Evolutionary conservation across 2,329 filamentous ascomycete genomes (phyloP).

Genomic region (Aphanoascus verrucosus): DNA sequence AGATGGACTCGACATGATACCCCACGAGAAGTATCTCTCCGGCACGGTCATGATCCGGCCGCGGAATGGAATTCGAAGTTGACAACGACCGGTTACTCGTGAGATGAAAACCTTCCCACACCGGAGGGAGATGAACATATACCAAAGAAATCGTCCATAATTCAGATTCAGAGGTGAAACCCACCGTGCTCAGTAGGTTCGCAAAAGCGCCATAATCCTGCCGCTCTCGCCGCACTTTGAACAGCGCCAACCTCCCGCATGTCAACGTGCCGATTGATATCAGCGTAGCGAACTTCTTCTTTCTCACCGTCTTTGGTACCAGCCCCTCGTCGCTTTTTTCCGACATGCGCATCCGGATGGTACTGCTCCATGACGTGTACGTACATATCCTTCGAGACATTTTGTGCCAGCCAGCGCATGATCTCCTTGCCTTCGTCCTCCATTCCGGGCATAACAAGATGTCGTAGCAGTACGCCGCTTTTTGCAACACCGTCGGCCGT

Average conservation of each 20-base stretch:
- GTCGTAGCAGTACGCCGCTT: slow-evolving; percentile 61
- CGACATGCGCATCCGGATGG: slow-evolving; percentile 67
- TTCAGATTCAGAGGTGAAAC: slow-evolving; percentile 33
- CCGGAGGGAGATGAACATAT: not conserved
- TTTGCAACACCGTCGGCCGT: slow-evolving; percentile 72
- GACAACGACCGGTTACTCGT: too few species aligned
- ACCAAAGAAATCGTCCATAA: not conserved
- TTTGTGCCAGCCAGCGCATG: slow-evolving; percentile 62
- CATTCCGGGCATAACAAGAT: slow-evolving; percentile 75
- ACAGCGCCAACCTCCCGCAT: slow-evolving; percentile 56
- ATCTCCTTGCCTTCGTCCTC: slow-evolving; percentile 64
- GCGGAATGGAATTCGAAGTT: too few species aligned
- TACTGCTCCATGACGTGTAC: slow-evolving; percentile 89
- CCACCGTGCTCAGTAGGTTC: slow-evolving; percentile 50
- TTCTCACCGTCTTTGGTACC: slow-evolving; percentile 21
- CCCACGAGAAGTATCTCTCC: too few species aligned
- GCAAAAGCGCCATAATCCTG: slow-evolving; percentile 69
- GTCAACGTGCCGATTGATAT: slow-evolving; percentile 64
- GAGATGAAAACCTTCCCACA: not conserved
- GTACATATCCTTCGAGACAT: slow-evolving; percentile 65
- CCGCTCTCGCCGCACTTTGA: slow-evolving; percentile 55
- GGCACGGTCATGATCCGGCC: too few species aligned
- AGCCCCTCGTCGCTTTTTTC: slow-evolving; percentile 47
- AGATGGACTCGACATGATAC: too few species aligned
- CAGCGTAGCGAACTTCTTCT: slow-evolving; percentile 53